phyloP scores from a whole-genome alignment of 164 flowering plant genomes.

The Cinnamomum micranthum region DNA sequence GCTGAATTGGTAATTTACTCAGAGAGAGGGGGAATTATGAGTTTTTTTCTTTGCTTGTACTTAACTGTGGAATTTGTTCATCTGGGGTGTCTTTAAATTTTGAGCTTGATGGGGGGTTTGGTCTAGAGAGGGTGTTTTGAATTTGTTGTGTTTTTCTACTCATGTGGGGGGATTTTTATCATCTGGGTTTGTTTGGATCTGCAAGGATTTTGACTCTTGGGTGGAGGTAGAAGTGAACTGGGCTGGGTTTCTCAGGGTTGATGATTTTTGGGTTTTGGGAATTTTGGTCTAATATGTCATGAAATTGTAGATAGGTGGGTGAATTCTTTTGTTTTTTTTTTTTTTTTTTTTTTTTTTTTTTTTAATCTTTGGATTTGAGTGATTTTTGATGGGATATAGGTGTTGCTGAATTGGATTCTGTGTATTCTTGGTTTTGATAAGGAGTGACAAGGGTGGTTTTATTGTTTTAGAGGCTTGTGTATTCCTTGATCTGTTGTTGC shows the following conservation, averaged over 20 bases:
- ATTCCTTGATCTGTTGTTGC: neutral
- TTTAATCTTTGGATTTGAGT: neutral
- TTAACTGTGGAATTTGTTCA: neutral
- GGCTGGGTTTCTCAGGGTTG: neutral
- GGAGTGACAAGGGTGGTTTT: neutral
- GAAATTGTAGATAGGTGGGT: neutral
- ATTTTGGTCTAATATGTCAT: neutral
- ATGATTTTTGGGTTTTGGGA: neutral
- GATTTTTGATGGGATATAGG: neutral
- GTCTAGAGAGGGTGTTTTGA: neutral
- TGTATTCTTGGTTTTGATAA: neutral
- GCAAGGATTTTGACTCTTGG: neutral
- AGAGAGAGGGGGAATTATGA: neutral
- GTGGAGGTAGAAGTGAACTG: constrained; percentile 3
- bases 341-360: neutral
- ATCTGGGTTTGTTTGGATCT: neutral
- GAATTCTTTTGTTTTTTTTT: neutral
- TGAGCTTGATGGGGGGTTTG: neutral
- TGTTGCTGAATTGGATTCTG: neutral
- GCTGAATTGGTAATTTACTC: too few relatives aligned
- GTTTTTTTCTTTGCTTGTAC: neutral
- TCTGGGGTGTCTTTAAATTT: neutral
- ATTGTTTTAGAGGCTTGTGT: neutral
- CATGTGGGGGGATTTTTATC: neutral
- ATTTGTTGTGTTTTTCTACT: neutral